Conservation (phyloP, 2,329 filamentous ascomycete species). For the Fusarium metavorans region DNA sequence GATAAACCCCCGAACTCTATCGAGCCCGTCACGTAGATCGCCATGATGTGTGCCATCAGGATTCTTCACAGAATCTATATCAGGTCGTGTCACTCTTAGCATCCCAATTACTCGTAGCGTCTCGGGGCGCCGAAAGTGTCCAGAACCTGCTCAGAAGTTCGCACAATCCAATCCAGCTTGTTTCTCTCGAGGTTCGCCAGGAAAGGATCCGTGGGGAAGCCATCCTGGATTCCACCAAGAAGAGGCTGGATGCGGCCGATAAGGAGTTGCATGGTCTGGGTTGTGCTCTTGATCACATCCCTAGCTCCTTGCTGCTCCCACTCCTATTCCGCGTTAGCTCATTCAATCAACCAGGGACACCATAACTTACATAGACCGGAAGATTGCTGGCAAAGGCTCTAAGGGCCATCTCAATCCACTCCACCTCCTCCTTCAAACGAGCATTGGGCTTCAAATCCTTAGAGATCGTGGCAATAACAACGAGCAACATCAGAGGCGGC, state of each 20-base stretch:
- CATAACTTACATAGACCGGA: constrained; percentile 61
- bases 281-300: constrained; percentile 54
- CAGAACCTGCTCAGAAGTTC: constrained; percentile 52
- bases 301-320: constrained; percentile 53
- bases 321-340: constrained; percentile 47
- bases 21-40: constrained; percentile 7
- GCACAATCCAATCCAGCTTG: constrained; percentile 56
- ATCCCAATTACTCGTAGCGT: constrained; percentile 46
- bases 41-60: not conserved
- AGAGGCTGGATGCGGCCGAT: constrained; percentile 52
- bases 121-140: constrained; percentile 46
- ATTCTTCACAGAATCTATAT: constrained; percentile 15
- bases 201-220: constrained; percentile 55
- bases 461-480: constrained; percentile 73
- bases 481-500: constrained; percentile 72
- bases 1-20: not conserved
- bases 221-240: constrained; percentile 50
- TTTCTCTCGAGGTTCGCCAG: constrained; percentile 52
- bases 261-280: constrained; percentile 55
- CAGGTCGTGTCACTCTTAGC: constrained; percentile 9
- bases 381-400: constrained; percentile 63
- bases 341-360: not conserved
- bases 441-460: constrained; percentile 66
- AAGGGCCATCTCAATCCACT: constrained; percentile 72
- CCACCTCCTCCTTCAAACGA: constrained; percentile 66